These are phyloP conservation scores for Mrakia gelida DNA, from an alignment of 768 basidiomycete genomes.

Conservation along the genomic window DNA sequence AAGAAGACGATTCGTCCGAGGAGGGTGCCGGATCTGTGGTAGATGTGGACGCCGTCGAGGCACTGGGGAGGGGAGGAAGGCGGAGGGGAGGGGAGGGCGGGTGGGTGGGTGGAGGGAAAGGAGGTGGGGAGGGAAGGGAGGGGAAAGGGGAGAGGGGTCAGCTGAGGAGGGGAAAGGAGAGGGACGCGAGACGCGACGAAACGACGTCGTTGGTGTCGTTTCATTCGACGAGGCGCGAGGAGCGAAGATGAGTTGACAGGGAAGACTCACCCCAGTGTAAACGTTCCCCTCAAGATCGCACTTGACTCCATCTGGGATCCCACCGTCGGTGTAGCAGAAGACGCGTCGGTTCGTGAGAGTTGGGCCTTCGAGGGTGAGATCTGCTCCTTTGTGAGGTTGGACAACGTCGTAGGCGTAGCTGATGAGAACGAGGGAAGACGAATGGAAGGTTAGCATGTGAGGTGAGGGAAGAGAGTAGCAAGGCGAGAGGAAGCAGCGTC, in stretches of 20 bases:
- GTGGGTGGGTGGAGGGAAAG: background rate
- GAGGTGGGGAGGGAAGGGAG: background rate
- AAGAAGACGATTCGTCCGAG: conserved; percentile 16
- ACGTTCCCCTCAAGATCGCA: conserved; percentile 17
- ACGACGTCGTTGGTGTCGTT: background rate
- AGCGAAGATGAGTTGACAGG: background rate
- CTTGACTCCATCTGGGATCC: conserved; percentile 9
- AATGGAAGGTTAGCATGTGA: too few species aligned
- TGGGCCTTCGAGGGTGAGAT: conserved; percentile 9
- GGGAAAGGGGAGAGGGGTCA: background rate
- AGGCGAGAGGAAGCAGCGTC: background rate
- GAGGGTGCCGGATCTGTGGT: conserved; percentile 8
- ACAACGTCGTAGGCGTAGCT: conserved; percentile 23
- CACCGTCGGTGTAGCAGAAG: conserved; percentile 7
- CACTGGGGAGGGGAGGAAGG: background rate
- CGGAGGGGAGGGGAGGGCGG: background rate
- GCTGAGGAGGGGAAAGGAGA: background rate
- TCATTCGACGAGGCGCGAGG: background rate
- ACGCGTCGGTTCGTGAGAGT: conserved; percentile 13
- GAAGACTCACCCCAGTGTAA: conserved; percentile 3
- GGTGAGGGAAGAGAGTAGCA: background rate
- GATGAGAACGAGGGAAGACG: too few species aligned
- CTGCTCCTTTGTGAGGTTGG: background rate
- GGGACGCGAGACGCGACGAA: background rate
- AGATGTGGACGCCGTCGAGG: conserved; percentile 17